phyloP scores from a whole-genome alignment of 768 basidiomycete genomes.

The Trametes meyenii region DNA sequence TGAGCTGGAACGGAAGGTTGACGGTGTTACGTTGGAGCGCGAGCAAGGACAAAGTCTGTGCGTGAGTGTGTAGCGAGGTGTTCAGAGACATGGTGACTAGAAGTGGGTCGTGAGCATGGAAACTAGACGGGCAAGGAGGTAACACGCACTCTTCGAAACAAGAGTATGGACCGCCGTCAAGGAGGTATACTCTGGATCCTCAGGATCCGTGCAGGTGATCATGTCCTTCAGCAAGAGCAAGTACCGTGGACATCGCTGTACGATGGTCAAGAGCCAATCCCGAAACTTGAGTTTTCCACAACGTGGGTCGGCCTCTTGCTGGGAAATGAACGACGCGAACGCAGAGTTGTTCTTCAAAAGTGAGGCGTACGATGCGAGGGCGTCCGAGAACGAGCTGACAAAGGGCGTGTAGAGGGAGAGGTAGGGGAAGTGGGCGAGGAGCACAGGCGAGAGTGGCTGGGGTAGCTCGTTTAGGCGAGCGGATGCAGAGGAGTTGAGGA shows the following conservation, averaged over 20 bases:
- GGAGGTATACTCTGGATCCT: constrained; percentile 67
- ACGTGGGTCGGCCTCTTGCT: constrained; percentile 66
- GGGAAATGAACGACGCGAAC: constrained; percentile 65
- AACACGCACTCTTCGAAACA: constrained; percentile 72
- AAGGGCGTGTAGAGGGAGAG: constrained; percentile 87
- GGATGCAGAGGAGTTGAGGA: constrained; percentile 39
- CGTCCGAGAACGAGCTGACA: constrained; percentile 73
- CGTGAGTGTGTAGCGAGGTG: constrained; percentile 75
- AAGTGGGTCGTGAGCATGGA: background rate
- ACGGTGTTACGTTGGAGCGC: constrained; percentile 78
- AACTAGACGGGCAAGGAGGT: background rate
- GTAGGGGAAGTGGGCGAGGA: constrained; percentile 86
- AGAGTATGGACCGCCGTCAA: constrained; percentile 62
- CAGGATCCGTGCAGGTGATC: constrained; percentile 61
- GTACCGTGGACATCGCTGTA: constrained; percentile 88
- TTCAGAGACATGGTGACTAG: constrained; percentile 80
- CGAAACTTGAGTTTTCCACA: constrained; percentile 77
- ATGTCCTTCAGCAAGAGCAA: constrained; percentile 83
- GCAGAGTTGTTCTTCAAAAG: constrained; percentile 55
- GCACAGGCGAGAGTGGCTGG: constrained; percentile 55
- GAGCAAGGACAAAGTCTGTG: constrained; percentile 73
- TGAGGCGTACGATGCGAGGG: constrained; percentile 58
- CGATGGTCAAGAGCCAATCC: constrained; percentile 85
- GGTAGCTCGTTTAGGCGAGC: constrained; percentile 32
- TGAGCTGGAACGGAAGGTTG: constrained; percentile 75